Percentiles rank a stretch among this genome's conserved stretches.
Evolutionary conservation across 768 basidiomycete genomes (phyloP).

Genomic region (Hebeloma cylindrosporum): DNA sequence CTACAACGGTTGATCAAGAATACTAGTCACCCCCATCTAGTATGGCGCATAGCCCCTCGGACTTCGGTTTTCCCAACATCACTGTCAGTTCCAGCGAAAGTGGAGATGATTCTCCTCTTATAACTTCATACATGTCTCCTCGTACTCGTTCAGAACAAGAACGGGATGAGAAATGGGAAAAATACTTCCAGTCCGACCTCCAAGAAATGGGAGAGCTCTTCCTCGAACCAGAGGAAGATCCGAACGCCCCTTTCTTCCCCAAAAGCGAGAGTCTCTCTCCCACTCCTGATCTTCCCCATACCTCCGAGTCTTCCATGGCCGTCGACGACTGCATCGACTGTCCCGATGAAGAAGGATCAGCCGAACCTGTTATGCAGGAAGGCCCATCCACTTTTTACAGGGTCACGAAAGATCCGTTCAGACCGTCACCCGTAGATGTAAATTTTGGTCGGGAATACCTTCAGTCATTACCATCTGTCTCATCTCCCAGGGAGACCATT

Average conservation of each 20-base stretch:
- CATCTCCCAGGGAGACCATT: no score
- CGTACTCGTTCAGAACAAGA: constrained; percentile 19
- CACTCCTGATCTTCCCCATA: neutral
- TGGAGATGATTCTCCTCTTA: no score
- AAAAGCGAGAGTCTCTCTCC: no score
- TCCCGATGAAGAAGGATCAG: constrained; percentile 14
- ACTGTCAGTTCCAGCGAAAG: no score
- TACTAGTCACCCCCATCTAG: constrained; percentile 16
- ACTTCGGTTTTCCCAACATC: neutral
- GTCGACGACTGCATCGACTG: constrained; percentile 21
- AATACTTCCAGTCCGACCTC: constrained; percentile 19
- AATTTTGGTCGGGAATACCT: constrained; percentile 22
- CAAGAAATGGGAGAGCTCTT: no score
- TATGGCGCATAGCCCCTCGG: neutral
- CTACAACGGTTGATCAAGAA: neutral
- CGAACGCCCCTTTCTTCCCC: no score
- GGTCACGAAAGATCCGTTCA: neutral
- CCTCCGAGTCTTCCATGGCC: neutral
- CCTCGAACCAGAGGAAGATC: no score
- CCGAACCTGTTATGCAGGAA: neutral
- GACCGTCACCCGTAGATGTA: constrained; percentile 5
- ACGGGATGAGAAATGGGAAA: constrained; percentile 16
- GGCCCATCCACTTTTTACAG: neutral
- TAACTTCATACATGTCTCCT: no score
- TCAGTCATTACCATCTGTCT: constrained; percentile 13